phyloP scores from a whole-genome alignment of 2,329 filamentous ascomycete genomes.

The Rhynchosporium agropyri region DNA sequence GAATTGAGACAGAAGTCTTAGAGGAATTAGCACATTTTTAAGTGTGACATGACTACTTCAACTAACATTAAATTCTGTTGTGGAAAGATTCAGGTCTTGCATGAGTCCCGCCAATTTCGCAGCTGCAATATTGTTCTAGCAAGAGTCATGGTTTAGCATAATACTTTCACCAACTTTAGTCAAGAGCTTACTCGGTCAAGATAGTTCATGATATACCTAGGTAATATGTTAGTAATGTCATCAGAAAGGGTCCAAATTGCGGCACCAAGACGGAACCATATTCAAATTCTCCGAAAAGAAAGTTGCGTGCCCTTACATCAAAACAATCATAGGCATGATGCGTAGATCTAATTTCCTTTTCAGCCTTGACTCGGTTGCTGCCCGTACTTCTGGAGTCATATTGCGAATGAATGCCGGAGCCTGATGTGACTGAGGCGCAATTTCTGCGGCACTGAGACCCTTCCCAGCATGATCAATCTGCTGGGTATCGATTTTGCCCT shows the following conservation, averaged over 20 bases:
- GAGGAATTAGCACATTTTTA: slow-evolving; percentile 10
- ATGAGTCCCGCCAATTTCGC: slow-evolving; percentile 55
- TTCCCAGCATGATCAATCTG: slow-evolving; percentile 30
- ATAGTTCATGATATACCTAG: slow-evolving; percentile 66
- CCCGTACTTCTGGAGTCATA: slow-evolving; percentile 54
- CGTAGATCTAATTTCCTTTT: slow-evolving; percentile 66
- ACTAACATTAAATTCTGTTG: slow-evolving; percentile 47
- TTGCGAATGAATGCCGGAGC: slow-evolving; percentile 44
- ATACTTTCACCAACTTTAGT: background rate
- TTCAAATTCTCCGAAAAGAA: background rate
- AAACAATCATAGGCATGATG: slow-evolving; percentile 66
- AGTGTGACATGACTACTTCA: background rate
- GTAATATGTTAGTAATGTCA: background rate
- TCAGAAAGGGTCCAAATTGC: background rate
- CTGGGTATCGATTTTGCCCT: slow-evolving; percentile 25
- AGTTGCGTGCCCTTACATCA: slow-evolving; percentile 50
- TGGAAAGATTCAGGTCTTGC: slow-evolving; percentile 47
- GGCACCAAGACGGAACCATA: background rate
- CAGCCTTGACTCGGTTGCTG: slow-evolving; percentile 56
- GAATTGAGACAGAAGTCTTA: slow-evolving; percentile 47
- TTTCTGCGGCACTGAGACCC: background rate
- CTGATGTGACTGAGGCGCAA: slow-evolving; percentile 18
- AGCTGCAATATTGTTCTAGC: slow-evolving; percentile 56
- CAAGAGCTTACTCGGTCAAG: slow-evolving; percentile 49
- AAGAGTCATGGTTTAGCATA: slow-evolving; percentile 29